A percentile compares a stretch with the other conserved stretches of the same genome.
These are phyloP conservation scores for Dactylonectria estremocensis DNA, from an alignment of 2,329 filamentous ascomycete genomes.

Conservation along the genomic window DNA sequence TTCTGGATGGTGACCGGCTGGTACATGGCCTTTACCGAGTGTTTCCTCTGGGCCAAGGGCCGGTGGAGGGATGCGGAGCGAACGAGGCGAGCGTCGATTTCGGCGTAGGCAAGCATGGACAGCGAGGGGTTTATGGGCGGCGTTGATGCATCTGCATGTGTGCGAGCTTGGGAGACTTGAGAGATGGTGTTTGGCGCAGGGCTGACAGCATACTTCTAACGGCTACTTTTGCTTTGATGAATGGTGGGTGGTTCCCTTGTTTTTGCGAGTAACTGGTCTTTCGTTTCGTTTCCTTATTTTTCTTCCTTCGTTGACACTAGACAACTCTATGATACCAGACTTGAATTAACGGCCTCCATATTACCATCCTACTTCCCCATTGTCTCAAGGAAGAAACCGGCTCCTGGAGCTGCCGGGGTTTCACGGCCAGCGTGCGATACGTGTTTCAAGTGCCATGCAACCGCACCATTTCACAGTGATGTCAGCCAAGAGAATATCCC, in stretches of 20 bases:
- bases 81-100: constrained; percentile 27
- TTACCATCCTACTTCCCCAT: constrained; percentile 1
- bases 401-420: constrained; percentile 27
- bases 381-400: constrained; percentile 16
- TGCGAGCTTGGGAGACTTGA: constrained; percentile 18
- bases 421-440: constrained; percentile 29
- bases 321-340: constrained; percentile 42
- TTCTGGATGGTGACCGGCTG: constrained; percentile 66
- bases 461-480: constrained; percentile 32
- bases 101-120: constrained; percentile 26
- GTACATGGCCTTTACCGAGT: constrained; percentile 66
- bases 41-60: constrained; percentile 57
- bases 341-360: constrained; percentile 24
- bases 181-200: constrained; percentile 23
- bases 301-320: constrained; percentile 22
- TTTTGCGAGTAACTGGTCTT: constrained; percentile 9
- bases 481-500: not conserved
- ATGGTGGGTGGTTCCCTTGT: constrained; percentile 26
- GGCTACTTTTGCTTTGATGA: constrained; percentile 28
- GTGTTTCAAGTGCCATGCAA: constrained; percentile 41
- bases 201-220: constrained; percentile 23
- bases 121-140: not conserved
- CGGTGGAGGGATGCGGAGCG: constrained; percentile 50
- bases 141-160: constrained; percentile 27
- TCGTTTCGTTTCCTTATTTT: constrained; percentile 11